A percentile compares a stretch with the other conserved stretches of the same genome.
Evolutionary conservation across 2,329 filamentous ascomycete species (phyloP).

Genomic region (Epichloe gansuensis): DNA sequence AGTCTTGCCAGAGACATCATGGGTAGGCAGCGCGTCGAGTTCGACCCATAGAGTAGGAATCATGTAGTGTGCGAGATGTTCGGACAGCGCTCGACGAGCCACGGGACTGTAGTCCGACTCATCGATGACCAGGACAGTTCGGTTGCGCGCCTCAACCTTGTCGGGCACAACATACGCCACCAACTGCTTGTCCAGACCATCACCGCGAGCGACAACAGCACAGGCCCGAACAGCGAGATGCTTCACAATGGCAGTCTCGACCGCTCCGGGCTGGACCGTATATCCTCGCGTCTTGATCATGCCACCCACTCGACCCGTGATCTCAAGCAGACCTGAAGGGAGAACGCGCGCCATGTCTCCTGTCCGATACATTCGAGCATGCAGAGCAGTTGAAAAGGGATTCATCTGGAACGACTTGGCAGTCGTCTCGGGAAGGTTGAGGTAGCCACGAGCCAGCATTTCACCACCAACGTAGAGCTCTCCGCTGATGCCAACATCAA

Average conservation of each 20-base stretch:
- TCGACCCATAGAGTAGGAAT: constrained; percentile 68
- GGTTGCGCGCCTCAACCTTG: constrained; percentile 41
- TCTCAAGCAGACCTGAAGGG: constrained; percentile 56
- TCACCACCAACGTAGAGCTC: constrained; percentile 67
- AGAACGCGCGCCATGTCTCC: constrained; percentile 58
- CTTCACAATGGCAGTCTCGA: constrained; percentile 58
- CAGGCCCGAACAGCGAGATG: constrained; percentile 59
- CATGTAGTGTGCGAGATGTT: constrained; percentile 70
- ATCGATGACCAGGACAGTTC: constrained; percentile 52
- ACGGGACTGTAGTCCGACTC: constrained; percentile 58
- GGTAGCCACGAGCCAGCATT: constrained; percentile 61
- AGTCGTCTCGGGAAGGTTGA: constrained; percentile 68
- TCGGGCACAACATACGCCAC: constrained; percentile 67
- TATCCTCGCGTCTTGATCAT: constrained; percentile 77
- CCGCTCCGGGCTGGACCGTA: constrained; percentile 63
- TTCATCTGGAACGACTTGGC: constrained; percentile 58
- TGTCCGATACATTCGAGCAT: constrained; percentile 60
- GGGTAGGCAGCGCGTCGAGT: constrained; percentile 56
- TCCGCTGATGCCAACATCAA: constrained; percentile 49
- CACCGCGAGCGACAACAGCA: constrained; percentile 60
- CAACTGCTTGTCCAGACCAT: constrained; percentile 61
- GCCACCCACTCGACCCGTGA: constrained; percentile 60
- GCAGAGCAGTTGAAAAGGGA: constrained; percentile 44
- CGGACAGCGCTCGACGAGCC: constrained; percentile 50
- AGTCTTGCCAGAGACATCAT: constrained; percentile 67